Percentiles rank a stretch among this genome's conserved stretches.
Conservation (phyloP, 192 early-diverging fungal species). For the Coemansia asiatica region DNA sequence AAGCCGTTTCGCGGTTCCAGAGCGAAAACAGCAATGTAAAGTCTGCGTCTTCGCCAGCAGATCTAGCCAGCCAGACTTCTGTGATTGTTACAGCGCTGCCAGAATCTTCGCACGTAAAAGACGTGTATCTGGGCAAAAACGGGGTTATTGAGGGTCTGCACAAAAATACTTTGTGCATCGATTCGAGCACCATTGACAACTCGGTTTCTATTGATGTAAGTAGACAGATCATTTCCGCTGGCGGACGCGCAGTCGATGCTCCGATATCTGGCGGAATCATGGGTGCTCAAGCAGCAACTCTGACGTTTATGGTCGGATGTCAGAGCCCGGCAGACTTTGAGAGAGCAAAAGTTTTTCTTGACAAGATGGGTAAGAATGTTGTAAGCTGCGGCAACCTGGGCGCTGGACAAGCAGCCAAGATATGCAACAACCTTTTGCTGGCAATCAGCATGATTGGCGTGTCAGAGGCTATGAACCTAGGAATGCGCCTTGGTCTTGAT, state of each 20-base stretch:
- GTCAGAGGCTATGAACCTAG: constrained; percentile 90
- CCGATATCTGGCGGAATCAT: constrained; percentile 93
- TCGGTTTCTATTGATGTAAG: constrained; percentile 73
- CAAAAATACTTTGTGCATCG: constrained; percentile 66
- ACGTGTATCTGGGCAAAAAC: constrained; percentile 77
- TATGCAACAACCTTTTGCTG: constrained; percentile 96
- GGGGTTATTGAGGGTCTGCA: constrained; percentile 62
- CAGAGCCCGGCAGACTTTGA: constrained; percentile 61
- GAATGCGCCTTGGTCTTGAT: constrained; percentile 83
- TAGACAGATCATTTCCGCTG: constrained; percentile 59
- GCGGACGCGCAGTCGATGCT: constrained; percentile 76
- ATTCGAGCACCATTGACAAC: constrained; percentile 93
- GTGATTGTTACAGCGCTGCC: constrained; percentile 94
- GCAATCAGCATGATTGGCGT: constrained; percentile 93
- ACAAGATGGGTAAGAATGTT: constrained; percentile 87
- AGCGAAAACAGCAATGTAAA: constrained; percentile 50
- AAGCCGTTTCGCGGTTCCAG: constrained; percentile 59
- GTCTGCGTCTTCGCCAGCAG: constrained; percentile 63
- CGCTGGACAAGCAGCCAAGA: constrained; percentile 89
- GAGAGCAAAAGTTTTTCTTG: constrained; percentile 60
- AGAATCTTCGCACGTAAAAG: constrained; percentile 73
- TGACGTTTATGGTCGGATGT: constrained; percentile 97
- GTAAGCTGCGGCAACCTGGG: constrained; percentile 82
- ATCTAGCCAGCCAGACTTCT: constrained; percentile 68
- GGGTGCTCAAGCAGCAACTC: constrained; percentile 83